Conservation (phyloP, 192 early-diverging fungal genomes). For the Backusella tarrabulga region DNA sequence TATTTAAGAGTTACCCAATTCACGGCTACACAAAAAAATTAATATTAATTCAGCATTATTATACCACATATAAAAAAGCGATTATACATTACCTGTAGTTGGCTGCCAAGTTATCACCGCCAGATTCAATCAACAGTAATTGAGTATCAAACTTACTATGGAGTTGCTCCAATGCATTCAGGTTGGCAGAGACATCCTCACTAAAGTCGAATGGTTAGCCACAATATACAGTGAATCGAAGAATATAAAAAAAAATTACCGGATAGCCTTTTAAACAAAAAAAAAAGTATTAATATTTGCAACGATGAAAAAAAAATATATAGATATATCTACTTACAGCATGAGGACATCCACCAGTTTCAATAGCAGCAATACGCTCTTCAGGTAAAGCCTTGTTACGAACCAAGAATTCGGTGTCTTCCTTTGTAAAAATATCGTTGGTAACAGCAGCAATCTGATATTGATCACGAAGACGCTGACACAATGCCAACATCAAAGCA, state of each 20-base stretch:
- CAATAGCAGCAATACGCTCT: slow-evolving; percentile 89
- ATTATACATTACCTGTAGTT: slow-evolving; percentile 68
- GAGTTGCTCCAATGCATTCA: slow-evolving; percentile 84
- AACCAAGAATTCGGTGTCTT: slow-evolving; percentile 95
- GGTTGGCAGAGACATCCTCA: slow-evolving; percentile 95
- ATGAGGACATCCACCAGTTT: slow-evolving; percentile 97
- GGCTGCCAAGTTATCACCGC: slow-evolving; percentile 92
- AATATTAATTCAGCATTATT: slow-evolving; percentile 8
- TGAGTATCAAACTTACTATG: slow-evolving; percentile 85
- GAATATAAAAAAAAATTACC: slow-evolving; percentile 15
- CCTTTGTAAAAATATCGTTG: slow-evolving; percentile 97
- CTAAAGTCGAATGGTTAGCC: slow-evolving; percentile 33
- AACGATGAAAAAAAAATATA: background rate
- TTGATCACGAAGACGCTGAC: slow-evolving; percentile 73
- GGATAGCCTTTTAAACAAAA: slow-evolving; percentile 28
- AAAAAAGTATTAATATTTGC: slow-evolving; percentile 1
- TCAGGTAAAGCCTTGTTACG: slow-evolving; percentile 84
- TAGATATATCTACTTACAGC: slow-evolving; percentile 51
- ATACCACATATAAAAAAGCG: background rate
- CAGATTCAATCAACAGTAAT: slow-evolving; percentile 87
- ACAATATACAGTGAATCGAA: background rate
- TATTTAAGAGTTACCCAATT: slow-evolving; percentile 26
- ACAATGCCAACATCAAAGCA: slow-evolving; percentile 89
- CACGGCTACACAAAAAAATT: slow-evolving; percentile 25
- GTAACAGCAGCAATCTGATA: slow-evolving; percentile 91